Evolutionary conservation across 257 asterid species (phyloP).

Genomic region (Petrea volubilis): DNA sequence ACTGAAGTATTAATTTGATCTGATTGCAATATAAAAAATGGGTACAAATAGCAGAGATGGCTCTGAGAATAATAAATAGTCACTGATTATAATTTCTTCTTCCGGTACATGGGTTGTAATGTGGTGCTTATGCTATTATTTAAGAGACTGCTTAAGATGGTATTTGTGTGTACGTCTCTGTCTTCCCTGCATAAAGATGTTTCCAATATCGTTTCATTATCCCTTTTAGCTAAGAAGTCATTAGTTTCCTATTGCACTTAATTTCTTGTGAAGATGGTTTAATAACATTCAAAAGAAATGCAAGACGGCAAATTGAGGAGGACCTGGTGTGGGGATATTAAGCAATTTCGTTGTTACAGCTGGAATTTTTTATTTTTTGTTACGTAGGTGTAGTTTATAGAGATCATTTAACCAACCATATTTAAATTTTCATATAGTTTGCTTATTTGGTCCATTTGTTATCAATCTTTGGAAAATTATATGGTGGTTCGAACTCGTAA

Average conservation of each 20-base stretch:
- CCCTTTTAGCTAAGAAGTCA: not conserved
- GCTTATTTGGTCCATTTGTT: no score
- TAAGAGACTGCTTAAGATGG: not conserved
- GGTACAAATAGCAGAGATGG: slow-evolving; percentile 15
- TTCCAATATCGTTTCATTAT: not conserved
- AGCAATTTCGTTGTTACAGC: no score
- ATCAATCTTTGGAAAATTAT: no score
- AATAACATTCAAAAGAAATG: no score
- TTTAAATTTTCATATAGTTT: no score
- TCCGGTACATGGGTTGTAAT: slow-evolving; percentile 5
- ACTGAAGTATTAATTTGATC: not conserved
- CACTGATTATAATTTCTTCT: not conserved
- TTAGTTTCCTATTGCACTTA: not conserved
- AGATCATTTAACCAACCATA: no score
- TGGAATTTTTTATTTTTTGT: no score
- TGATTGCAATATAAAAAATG: not conserved
- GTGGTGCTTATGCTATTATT: slow-evolving; percentile 4
- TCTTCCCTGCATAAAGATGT: not conserved
- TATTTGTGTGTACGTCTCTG: not conserved
- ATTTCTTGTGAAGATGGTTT: not conserved
- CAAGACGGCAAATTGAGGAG: not conserved
- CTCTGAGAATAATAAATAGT: slow-evolving; percentile 14
- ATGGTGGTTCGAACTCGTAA: no score
- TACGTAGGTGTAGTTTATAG: no score
- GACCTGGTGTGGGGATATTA: not conserved